Evolutionary conservation across 495 filamentous ascomycete species (phyloP).

Genomic region (Cercophora sp.): DNA sequence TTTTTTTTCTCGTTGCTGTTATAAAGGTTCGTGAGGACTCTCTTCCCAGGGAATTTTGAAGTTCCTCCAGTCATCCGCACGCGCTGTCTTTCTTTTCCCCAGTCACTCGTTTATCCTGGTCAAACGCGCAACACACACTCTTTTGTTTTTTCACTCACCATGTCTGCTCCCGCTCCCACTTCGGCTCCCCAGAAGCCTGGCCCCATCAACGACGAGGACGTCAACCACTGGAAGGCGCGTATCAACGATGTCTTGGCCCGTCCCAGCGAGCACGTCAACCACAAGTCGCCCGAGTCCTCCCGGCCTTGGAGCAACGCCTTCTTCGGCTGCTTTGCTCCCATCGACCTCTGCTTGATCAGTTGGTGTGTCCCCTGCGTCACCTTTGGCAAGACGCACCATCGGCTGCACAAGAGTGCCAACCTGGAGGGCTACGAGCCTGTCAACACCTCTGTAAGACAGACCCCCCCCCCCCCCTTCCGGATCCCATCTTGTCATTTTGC

Average conservation of each 20-base stretch:
- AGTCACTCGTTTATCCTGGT: no score
- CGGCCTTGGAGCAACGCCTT: constrained; percentile 27
- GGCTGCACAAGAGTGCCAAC: constrained; percentile 33
- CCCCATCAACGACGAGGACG: constrained; percentile 1
- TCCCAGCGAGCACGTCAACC: constrained; percentile 26
- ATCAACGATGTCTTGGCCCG: constrained; percentile 10
- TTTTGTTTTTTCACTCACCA: no score
- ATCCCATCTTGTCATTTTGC: background rate
- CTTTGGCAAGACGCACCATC: constrained; percentile 45
- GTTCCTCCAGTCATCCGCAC: no score
- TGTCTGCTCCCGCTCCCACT: background rate
- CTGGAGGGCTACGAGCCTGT: constrained; percentile 40
- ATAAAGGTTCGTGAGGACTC: no score
- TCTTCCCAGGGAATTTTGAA: no score
- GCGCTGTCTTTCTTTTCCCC: no score
- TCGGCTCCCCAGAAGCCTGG: background rate
- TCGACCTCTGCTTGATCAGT: constrained; percentile 35
- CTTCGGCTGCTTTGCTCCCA: constrained; percentile 37
- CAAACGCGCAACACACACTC: no score
- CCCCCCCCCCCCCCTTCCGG: no score
- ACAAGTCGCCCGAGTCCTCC: constrained; percentile 27
- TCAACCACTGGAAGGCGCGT: constrained; percentile 1
- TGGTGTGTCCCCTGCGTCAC: constrained; percentile 45
- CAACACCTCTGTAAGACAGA: constrained; percentile 45
- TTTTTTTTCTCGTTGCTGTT: no score